Evolutionary conservation across 2,329 filamentous ascomycete species (phyloP).

Genomic region (Albifimbria verrucaria): DNA sequence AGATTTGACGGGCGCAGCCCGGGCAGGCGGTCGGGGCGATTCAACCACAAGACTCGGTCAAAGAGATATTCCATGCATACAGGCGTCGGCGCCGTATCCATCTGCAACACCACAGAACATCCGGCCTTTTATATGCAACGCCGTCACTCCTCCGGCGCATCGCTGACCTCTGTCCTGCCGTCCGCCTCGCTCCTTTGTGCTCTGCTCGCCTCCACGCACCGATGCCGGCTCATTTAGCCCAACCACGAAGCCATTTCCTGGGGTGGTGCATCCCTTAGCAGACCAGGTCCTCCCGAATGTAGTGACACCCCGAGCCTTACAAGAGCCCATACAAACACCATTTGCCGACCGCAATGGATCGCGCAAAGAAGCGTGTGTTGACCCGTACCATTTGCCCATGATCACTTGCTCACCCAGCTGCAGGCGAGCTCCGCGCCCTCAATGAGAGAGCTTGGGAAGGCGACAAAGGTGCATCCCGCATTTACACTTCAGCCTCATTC

Average conservation of each 20-base stretch:
- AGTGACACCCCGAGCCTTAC: constrained; percentile 29
- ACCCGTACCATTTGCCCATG: constrained; percentile 3
- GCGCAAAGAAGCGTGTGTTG: constrained; percentile 58
- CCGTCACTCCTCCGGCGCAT: not conserved
- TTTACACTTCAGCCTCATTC: constrained; percentile 12
- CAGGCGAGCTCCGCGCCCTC: constrained; percentile 86
- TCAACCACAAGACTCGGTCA: not conserved
- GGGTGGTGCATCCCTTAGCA: constrained; percentile 41
- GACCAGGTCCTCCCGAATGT: constrained; percentile 41
- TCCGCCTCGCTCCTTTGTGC: constrained; percentile 15
- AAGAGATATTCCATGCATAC: not conserved
- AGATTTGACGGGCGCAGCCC: not conserved
- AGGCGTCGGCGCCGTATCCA: not conserved
- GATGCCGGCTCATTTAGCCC: constrained; percentile 36
- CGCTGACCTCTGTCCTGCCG: constrained; percentile 6
- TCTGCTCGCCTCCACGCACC: constrained; percentile 29
- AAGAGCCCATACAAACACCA: constrained; percentile 21
- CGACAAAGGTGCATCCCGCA: constrained; percentile 64
- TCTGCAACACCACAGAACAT: not conserved
- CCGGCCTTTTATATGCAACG: not conserved
- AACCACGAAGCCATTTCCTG: constrained; percentile 29
- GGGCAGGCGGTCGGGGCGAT: not conserved
- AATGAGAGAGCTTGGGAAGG: constrained; percentile 88
- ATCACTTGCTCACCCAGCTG: constrained; percentile 11
- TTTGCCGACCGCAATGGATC: constrained; percentile 54